Base-by-base conservation (phyloP, 2,329 filamentous ascomycete species). In the Monilinia laxa region DNA sequence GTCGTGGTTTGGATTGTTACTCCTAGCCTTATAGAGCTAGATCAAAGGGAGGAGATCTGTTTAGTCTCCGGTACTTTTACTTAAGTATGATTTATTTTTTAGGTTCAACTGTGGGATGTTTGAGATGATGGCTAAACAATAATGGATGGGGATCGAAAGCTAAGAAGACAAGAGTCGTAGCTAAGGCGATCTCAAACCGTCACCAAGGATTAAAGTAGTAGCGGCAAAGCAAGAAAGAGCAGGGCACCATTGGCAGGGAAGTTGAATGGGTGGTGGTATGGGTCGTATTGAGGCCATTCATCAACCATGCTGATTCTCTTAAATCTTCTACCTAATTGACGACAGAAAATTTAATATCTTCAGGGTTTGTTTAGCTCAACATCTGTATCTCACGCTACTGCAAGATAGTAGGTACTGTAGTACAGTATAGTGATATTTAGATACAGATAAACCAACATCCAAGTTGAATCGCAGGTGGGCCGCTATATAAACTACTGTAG, bases 171-270 rank as follows among this genome's bases (percentile, higher is more conserved):
- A 59, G 56, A n/a, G 40, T 47, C 25, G 56, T 59, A 59, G 56
- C 56, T 59, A 59, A 59, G 56, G 40, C 23, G 28, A 59, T 31
- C 56, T 42, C 40, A 59, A 59, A 59, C 56, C 56, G 23, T 59
- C 40, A 45, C 25, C 56, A 31, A 59, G 56, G 40, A 59, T 59
- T 18, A 35, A 47, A 42, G 56, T 16, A 59, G 25, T 47, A 59
- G 56, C 56, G 56, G 56, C 40, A 59, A 59, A 59, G 40, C 40
- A 59, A 45, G 40, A 31, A 58, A 59, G 40, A n/a, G 20, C 2
- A 45, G 40, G 53, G 53, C 28, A 47, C 51, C 11, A 55, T 14
- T 45, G 14, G 25, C 38, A 40, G 23, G 35, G 60, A 9, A 20
- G 60, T 28, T 25, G 60, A 28, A 53, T 57, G 52, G 3, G 31